A percentile compares a stretch with the other conserved stretches of the same genome.
Evolutionary conservation across 805 yeast genomes (phyloP).

Genomic region (Yarrowia bubula): DNA sequence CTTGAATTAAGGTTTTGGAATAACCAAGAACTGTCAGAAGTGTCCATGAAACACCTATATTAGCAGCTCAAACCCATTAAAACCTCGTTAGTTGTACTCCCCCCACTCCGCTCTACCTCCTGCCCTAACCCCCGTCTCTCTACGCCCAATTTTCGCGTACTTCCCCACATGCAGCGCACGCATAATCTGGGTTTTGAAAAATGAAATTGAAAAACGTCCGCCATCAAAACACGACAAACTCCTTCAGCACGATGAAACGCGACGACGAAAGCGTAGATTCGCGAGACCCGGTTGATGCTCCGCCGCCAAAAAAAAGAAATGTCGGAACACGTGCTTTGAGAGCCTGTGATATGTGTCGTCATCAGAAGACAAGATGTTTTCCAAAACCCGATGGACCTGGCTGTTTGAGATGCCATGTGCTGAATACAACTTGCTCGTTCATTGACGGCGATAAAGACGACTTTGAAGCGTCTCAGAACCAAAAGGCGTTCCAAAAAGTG

Average conservation of each 20-base stretch:
- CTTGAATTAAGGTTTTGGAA: no score
- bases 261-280: not conserved
- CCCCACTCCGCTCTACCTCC: no score
- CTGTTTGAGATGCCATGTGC: constrained; percentile 59
- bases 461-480: constrained; percentile 10
- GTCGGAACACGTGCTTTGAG: constrained; percentile 44
- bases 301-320: constrained; percentile 21
- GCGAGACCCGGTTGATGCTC: not conserved
- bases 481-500: constrained; percentile 27
- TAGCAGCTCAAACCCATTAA: no score
- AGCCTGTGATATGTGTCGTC: constrained; percentile 57
- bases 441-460: constrained; percentile 34
- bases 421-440: constrained; percentile 54
- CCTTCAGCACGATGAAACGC: not conserved
- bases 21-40: no score
- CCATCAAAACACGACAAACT: not conserved
- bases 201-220: not conserved
- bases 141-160: no score
- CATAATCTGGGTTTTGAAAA: constrained; percentile 6
- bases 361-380: constrained; percentile 61
- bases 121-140: no score
- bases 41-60: no score
- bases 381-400: constrained; percentile 47
- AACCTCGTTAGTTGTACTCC: no score
- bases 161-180: not conserved